Evolutionary conservation across 1,284 basidiomycete genomes (phyloP), one percentile per base, ranked within the genome.

Genomic region (Sphagnurus paluster): DNA sequence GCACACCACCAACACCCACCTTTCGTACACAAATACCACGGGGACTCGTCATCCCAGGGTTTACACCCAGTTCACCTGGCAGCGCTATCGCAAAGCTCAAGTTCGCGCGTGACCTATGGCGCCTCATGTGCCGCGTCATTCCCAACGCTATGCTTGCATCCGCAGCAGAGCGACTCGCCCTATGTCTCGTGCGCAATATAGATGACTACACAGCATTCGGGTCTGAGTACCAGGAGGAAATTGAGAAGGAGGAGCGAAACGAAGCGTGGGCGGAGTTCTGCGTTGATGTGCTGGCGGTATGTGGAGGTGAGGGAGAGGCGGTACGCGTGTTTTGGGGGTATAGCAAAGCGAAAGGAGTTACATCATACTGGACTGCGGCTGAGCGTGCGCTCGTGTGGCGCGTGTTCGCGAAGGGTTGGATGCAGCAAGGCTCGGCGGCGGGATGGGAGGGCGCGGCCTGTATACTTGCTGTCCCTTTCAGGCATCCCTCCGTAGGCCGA

Each of bases 401-500:
- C 19, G 65, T 64, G 26, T 80, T 82, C 56, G 65, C 74, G 17
- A 67, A 77, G 45, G 68, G 68, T 14, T 87, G 84, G 83, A 64
- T 59, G 39, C 64, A 63, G 20, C 67, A 74, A 43, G 56, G 56
- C 37, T 50, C 46, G 4, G 67, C 70, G 28, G 61, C 62, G 1
- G 64, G 62, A 13, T 87, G 79, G 79, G 79, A 82, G 49, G 72
- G 72, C 11, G 74, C 74, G 9, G 63, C 76, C n/a, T 58, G 75
- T 14, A 65, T 87, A 9, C 72, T 89, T 36, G 70, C 71, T 23
- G 68, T 79, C 40, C 87, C 87, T 4, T 88, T 88, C 57, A 64
- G 69, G 77, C 82, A 14, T 6, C 17, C 30, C 2, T 2, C 58
- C 61, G 77, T 71, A 6, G 52, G 35, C 13, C 40, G 5, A 39